These are phyloP conservation scores for Chlamydomonas eustigma DNA, from an alignment of 139 green algal species.

Conservation along the genomic window DNA sequence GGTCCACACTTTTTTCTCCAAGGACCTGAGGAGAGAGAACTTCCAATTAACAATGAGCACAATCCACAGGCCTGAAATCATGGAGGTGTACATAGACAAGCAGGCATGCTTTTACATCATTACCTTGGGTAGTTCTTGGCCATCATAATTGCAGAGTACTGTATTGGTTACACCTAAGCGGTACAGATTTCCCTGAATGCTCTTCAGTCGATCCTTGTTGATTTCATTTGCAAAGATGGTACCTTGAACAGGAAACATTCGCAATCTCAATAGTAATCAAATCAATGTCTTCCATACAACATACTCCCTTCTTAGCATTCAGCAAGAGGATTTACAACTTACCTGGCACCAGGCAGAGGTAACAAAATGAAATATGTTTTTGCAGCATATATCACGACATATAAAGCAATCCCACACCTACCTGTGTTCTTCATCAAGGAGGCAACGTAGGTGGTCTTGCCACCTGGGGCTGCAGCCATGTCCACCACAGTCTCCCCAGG, in stretches of 20 bases:
- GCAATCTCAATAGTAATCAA: too few relatives aligned
- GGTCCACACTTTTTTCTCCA: constrained; percentile 76
- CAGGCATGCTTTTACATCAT: neutral
- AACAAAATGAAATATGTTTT: too few relatives aligned
- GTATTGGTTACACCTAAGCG: constrained; percentile 95
- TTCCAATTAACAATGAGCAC: neutral
- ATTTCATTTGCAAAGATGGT: constrained; percentile 97
- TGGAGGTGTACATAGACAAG: neutral
- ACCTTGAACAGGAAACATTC: constrained; percentile 30
- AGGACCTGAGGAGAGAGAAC: too few relatives aligned
- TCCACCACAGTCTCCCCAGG: constrained; percentile 85
- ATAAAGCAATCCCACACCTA: constrained; percentile 3
- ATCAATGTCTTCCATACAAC: too few relatives aligned
- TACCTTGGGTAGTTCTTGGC: constrained; percentile 61
- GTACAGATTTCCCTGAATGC: constrained; percentile 83
- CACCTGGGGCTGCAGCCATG: constrained; percentile 95
- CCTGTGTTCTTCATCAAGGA: constrained; percentile 94
- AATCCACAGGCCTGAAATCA: neutral
- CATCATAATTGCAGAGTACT: constrained; percentile 94
- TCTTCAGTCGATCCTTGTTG: constrained; percentile 87
- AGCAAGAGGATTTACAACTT: too few relatives aligned
- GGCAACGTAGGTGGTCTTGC: constrained; percentile 96
- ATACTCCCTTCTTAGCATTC: too few relatives aligned
- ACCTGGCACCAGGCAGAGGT: too few relatives aligned
- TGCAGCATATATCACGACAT: too few relatives aligned